Conservation (phyloP, 176 grass and related monocot genomes). For the Musa itinerans region DNA sequence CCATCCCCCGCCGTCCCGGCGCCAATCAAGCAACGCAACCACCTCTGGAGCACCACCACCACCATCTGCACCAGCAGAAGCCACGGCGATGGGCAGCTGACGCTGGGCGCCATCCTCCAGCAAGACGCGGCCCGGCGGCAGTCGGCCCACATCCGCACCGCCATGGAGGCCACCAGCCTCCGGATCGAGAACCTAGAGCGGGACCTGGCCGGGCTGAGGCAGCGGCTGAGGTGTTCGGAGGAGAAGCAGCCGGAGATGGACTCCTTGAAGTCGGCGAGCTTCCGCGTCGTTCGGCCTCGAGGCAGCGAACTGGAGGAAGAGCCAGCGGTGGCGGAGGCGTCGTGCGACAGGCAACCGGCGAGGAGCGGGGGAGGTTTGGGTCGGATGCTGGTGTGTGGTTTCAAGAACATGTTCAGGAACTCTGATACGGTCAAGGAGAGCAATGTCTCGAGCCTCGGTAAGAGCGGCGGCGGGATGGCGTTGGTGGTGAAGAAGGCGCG, state of each 20-base stretch:
- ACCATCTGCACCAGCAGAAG: constrained; percentile 11
- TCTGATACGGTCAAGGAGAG: not conserved
- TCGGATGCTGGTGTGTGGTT: constrained; percentile 60
- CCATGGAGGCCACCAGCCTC: constrained; percentile 62
- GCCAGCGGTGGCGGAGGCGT: not conserved
- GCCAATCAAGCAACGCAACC: not conserved
- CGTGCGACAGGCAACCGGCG: constrained; percentile 4
- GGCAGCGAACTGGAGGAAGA: constrained; percentile 2
- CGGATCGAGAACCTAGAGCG: constrained; percentile 80
- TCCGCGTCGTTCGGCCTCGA: constrained; percentile 45
- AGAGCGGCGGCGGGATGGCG: not conserved
- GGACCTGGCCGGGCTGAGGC: constrained; percentile 62
- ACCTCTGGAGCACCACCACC: not conserved
- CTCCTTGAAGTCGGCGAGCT: constrained; percentile 43
- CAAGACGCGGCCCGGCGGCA: constrained; percentile 56
- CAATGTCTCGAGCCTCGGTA: not conserved
- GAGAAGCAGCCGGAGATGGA: constrained; percentile 15
- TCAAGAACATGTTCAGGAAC: constrained; percentile 64
- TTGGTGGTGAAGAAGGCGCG: not conserved
- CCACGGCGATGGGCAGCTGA: not conserved
- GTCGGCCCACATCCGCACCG: constrained; percentile 63
- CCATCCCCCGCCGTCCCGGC: not conserved
- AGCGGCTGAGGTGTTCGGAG: constrained; percentile 53
- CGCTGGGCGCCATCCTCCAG: constrained; percentile 87
- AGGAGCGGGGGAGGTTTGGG: constrained; percentile 29